A percentile compares a stretch with the other conserved stretches of the same genome.
These are phyloP conservation scores for Porpolomopsis calyptriformis DNA, from an alignment of 768 basidiomycete species.

Conservation along the genomic window DNA sequence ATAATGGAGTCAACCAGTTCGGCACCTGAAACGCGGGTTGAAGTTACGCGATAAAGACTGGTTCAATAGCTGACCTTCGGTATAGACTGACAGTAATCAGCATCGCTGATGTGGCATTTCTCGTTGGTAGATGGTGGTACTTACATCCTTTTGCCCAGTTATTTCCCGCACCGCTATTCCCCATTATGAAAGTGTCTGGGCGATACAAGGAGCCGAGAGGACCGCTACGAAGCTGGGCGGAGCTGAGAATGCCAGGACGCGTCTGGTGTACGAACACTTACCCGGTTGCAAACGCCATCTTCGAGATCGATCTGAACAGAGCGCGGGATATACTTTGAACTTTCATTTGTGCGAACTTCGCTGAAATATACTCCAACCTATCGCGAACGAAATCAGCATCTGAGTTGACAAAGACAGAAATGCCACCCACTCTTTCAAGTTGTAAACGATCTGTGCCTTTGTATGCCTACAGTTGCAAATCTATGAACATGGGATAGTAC, in stretches of 20 bases:
- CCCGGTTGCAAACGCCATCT: constrained; percentile 71
- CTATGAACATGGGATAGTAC: constrained; percentile 4
- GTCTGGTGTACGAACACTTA: constrained; percentile 23
- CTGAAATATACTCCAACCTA: constrained; percentile 78
- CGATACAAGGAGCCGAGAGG: constrained; percentile 66
- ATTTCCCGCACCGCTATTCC: constrained; percentile 65
- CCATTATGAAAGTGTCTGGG: constrained; percentile 75
- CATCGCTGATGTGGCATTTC: not conserved
- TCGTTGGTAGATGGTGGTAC: constrained; percentile 17
- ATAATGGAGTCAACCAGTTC: constrained; percentile 83
- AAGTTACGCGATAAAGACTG: not conserved
- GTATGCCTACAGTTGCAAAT: constrained; percentile 45
- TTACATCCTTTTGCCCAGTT: constrained; percentile 94
- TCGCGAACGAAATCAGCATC: constrained; percentile 1
- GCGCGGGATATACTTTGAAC: constrained; percentile 76
- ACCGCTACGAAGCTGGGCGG: constrained; percentile 51
- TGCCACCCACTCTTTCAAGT: constrained; percentile 49
- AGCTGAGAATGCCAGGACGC: not conserved
- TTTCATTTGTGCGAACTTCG: constrained; percentile 44
- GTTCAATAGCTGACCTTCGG: constrained; percentile 51
- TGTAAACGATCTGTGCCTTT: constrained; percentile 64
- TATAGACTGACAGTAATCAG: constrained; percentile 57
- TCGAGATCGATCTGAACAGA: constrained; percentile 89
- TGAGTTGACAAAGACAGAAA: not conserved
- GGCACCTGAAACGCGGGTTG: constrained; percentile 43